Base-by-base conservation (phyloP, 2,329 filamentous ascomycete genomes). In the Bipolaris gigantea region DNA sequence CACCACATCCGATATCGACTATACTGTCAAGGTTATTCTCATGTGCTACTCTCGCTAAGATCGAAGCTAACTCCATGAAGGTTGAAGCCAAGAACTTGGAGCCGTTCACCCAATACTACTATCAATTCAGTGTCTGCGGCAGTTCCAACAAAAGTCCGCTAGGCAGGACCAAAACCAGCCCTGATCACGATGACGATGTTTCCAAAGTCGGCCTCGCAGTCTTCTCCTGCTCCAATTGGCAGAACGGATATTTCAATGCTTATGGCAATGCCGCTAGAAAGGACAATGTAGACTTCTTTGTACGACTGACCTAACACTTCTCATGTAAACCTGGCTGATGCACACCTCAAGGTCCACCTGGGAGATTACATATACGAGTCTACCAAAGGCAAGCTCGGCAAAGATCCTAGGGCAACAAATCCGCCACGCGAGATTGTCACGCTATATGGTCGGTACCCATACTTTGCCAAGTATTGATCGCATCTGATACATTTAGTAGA, bases 1-100 rank as follows among this genome's bases (percentile, higher is more conserved):
- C 65, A 91, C 88, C 0, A 88, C 82, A 25, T 88, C 84, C 1
- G 88, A 92, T 65, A 83, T 91, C 44, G 89, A 92, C 67, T 92
- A 86, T 66, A 91, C 88, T 0, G 77, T 90, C 55, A 90, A 90
- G 79, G 84, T 85, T 63, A 44, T 41, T 19, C 2, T 15, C 25
- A 1, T 18, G 5, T 5, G 1, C 5, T 2, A 9, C 2, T 10
- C 15, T 5, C 4, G 2, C 2, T 18, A 8, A 33, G 23, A 60
- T n/a, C 15, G 32, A 8, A 8, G 62, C 53, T 60, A 9, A 71
- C 30, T 50, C 11, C 13, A 1, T 3, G 7, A 48, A 86, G 81
- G 81, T 89, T 13, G 87, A 90, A 71, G 88, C 87, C 1, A 80
- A 74, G 47, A 80, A 82, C 9, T 69, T 90, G 33, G 73, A 82